A percentile compares a stretch with the other conserved stretches of the same genome.
These are phyloP conservation scores for Chamaecyparis obtusa DNA, from an alignment of 75 land plant species.

Conservation along the genomic window DNA sequence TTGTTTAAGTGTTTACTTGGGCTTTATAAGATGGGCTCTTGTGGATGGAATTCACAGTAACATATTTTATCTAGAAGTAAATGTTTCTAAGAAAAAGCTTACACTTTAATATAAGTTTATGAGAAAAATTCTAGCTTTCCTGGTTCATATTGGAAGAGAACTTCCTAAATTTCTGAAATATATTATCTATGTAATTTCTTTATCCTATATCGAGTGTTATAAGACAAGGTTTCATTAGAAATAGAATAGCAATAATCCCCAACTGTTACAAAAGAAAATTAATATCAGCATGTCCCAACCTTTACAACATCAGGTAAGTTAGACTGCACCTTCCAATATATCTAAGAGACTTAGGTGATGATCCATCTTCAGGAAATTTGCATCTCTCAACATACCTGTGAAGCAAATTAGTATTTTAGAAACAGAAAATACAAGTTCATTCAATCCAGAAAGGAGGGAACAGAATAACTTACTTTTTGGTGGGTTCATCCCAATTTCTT, in stretches of 20 bases:
- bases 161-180: not conserved
- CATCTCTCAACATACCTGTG: constrained; percentile 88
- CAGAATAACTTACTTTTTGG: constrained; percentile 52
- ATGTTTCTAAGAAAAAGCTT: not conserved
- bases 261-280: not conserved
- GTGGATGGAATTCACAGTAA: not conserved
- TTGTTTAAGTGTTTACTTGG: not conserved
- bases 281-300: not conserved
- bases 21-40: too few relatives aligned
- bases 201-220: not conserved
- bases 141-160: not conserved
- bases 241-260: not conserved
- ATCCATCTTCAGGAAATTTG: constrained; percentile 94
- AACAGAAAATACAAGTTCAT: not conserved
- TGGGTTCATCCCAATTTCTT: constrained; percentile 94
- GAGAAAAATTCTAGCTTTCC: not conserved
- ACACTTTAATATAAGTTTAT: too few relatives aligned
- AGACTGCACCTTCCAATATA: constrained; percentile 86
- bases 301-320: not conserved
- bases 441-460: not conserved
- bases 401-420: not conserved
- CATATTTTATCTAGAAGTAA: not conserved
- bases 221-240: not conserved
- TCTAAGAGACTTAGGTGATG: constrained; percentile 91
- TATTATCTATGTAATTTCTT: not conserved